Evolutionary conservation across 257 asterid genomes (phyloP).

Genomic region (Nicotiana attenuata): DNA sequence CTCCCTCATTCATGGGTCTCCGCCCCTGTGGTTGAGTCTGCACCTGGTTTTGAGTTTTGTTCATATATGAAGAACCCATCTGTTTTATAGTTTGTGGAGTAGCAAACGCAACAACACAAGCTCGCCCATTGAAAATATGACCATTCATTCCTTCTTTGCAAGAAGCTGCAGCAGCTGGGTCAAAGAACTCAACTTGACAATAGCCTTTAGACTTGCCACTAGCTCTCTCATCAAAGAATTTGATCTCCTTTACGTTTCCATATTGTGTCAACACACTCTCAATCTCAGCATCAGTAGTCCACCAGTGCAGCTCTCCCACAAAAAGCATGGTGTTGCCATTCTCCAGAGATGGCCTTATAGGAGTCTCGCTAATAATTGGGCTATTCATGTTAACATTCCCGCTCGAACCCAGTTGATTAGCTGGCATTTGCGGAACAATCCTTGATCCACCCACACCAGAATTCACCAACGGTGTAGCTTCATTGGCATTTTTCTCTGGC

Average conservation of each 20-base stretch:
- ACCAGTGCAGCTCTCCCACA: slow-evolving; percentile 59
- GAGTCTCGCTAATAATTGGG: slow-evolving; percentile 45
- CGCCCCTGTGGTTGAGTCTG: slow-evolving; percentile 58
- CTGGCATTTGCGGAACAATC: slow-evolving; percentile 36
- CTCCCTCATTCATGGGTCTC: slow-evolving; percentile 49
- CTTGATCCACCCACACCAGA: slow-evolving; percentile 45
- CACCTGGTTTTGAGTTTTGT: slow-evolving; percentile 38
- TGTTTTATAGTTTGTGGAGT: slow-evolving; percentile 44
- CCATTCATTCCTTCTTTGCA: slow-evolving; percentile 55
- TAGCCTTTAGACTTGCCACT: slow-evolving; percentile 62
- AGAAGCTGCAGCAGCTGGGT: slow-evolving; percentile 42
- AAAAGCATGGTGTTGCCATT: slow-evolving; percentile 59
- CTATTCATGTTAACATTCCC: slow-evolving; percentile 33
- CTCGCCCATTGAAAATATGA: slow-evolving; percentile 42
- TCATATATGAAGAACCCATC: slow-evolving; percentile 37
- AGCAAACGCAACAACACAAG: slow-evolving; percentile 52
- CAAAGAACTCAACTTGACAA: slow-evolving; percentile 53
- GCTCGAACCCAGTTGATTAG: slow-evolving; percentile 35
- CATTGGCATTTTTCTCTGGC: slow-evolving; percentile 36
- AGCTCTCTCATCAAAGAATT: slow-evolving; percentile 55
- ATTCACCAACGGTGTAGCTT: slow-evolving; percentile 34
- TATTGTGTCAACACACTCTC: slow-evolving; percentile 40
- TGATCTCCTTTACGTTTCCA: slow-evolving; percentile 50
- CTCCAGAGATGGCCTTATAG: slow-evolving; percentile 46
- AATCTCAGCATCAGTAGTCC: slow-evolving; percentile 60